A percentile compares a stretch with the other conserved stretches of the same genome.
phyloP scores from a whole-genome alignment of 169 alveolate species.

The Toxoplasma gondii region DNA sequence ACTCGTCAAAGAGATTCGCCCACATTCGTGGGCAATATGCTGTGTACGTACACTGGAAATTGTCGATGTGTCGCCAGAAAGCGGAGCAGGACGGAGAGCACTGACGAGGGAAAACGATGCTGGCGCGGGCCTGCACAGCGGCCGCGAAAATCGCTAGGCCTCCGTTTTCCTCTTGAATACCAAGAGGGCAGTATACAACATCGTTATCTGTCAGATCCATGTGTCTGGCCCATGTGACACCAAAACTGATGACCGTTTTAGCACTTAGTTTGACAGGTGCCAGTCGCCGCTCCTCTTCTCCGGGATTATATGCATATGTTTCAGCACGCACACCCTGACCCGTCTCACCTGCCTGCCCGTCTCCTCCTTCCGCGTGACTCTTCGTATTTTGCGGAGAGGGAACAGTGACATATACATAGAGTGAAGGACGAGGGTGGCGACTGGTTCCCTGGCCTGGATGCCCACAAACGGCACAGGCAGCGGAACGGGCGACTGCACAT shows the following conservation, averaged over 20 bases:
- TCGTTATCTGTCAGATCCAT: background rate
- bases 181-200: constrained; percentile 14
- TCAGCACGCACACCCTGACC: background rate
- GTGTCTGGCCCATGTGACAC: constrained; percentile 13
- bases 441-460: background rate
- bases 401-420: background rate
- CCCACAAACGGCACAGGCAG: constrained; percentile 4
- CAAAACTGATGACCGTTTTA: background rate
- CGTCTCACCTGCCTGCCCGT: background rate
- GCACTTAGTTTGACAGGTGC: background rate
- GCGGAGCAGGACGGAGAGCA: background rate
- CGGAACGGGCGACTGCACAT: background rate
- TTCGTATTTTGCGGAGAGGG: background rate
- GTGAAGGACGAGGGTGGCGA: background rate
- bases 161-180: constrained; percentile 1
- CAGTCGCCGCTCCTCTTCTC: background rate
- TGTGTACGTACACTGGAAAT: constrained; percentile 4
- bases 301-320: background rate
- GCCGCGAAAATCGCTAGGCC: constrained; percentile 5
- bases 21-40: background rate
- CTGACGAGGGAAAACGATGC: constrained; percentile 1
- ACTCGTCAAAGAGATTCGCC: background rate
- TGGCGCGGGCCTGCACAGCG: constrained; percentile 33
- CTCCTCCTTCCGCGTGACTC: background rate
- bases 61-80: constrained; percentile 24